Conservation (phyloP, 2,329 filamentous ascomycete genomes). For the Neurospora sp. region DNA sequence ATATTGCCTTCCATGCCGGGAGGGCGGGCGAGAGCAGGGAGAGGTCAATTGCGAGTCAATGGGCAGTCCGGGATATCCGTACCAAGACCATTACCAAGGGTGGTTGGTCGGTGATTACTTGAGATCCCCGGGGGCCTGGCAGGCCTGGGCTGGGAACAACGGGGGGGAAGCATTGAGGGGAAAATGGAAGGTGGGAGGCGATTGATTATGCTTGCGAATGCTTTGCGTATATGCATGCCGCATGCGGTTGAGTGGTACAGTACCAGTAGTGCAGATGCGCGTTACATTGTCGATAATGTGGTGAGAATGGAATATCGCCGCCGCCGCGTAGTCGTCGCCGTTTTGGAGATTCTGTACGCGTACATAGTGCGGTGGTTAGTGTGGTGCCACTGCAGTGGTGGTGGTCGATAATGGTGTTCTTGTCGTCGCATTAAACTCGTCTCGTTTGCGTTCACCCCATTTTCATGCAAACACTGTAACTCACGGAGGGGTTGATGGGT, state of each 20-base stretch:
- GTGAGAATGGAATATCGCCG: not conserved
- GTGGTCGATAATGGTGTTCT: not conserved
- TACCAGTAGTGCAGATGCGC: not conserved
- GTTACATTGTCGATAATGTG: not conserved
- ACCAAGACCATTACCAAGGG: not conserved
- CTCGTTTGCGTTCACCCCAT: not conserved
- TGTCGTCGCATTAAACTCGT: not conserved
- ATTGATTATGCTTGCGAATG: not conserved
- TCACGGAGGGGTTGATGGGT: not conserved
- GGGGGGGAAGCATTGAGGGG: not conserved
- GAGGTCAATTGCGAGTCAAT: not conserved
- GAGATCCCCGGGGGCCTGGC: not conserved
- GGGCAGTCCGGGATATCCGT: not conserved
- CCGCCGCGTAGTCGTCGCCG: not conserved
- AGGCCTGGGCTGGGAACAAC: not conserved
- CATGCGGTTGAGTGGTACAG: not conserved
- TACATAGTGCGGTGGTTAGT: not conserved
- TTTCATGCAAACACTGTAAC: slow-evolving; percentile 1
- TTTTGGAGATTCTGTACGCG: not conserved
- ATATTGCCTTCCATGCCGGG: not conserved
- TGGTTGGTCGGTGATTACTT: not conserved
- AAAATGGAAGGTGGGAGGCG: not conserved
- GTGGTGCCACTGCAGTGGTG: not conserved
- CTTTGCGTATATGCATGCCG: not conserved
- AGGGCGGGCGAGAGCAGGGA: not conserved